Evolutionary conservation across 2,329 filamentous ascomycete species (phyloP), one percentile per base, ranked within the genome.

Genomic region (Elsinoe australis): DNA sequence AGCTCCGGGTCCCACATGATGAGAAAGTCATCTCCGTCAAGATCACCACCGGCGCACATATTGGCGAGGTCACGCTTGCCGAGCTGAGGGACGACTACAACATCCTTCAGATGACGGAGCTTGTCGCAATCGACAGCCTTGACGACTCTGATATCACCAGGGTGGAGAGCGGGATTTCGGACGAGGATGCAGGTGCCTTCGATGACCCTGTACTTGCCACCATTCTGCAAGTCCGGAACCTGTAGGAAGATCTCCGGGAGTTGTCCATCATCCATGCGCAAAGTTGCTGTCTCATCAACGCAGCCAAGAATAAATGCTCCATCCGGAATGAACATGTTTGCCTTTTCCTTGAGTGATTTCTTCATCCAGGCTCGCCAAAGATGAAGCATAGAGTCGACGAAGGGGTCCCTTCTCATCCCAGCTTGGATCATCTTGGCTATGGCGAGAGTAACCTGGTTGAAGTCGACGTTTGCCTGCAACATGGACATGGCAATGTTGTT

Each of bases 1-100:
- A 98, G 69, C 10, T 78, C 75, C 17, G 73, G 63, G 55, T 98
- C 89, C 90, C 92, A 98, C 36, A 95, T 83, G 4, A 96, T 80
- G 49, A 96, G 82, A 61, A 88, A 98, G 61, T 98, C 92, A 58
- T 98, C 92, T 0, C 92, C 92, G 60, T 98, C 92, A 0, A 98
- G 74, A 60, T 98, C 92, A 0, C 92, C 92, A 1, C 92, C 92
- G 3, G 92, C 95, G 54, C 92, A 88, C 90, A 96, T 96, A 58
- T 85, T 88, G 1, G 89, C 80, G 17, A 98, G 69, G 53, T 94
- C 87, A 12, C 84, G 75, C 59, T 95, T 87, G 0, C 90, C 90
- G 0, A 71, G 82, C 28, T 85, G 79, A 0, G 92, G 87, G 41
- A 98, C 83, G 0, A 96, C 88, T 1, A 96, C 82, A 0, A 94